Percentiles rank a stretch among this genome's conserved stretches.
phyloP scores from a whole-genome alignment of 176 grass and related monocot genomes.

The Areca catechu region DNA sequence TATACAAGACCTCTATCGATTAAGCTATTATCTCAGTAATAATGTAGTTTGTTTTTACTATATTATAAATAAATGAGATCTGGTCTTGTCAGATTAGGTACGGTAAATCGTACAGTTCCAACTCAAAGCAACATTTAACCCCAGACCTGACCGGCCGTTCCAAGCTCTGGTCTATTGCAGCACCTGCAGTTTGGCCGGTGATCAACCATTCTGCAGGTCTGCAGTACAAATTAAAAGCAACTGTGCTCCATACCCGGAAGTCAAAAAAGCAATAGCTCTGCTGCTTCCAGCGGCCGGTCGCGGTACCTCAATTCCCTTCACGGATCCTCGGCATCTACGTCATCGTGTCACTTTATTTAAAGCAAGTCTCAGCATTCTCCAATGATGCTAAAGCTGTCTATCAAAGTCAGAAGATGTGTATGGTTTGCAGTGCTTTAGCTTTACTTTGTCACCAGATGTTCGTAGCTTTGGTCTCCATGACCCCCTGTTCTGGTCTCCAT shows the following conservation, averaged over 20 bases:
- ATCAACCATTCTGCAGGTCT: too few species aligned
- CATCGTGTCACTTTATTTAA: constrained; percentile 66
- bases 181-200: too few species aligned
- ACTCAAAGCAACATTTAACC: too few species aligned
- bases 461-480: constrained; percentile 40
- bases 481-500: constrained; percentile 25
- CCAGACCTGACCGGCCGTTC: too few species aligned
- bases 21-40: too few species aligned
- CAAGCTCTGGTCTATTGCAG: too few species aligned
- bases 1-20: too few species aligned
- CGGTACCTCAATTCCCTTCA: constrained; percentile 23
- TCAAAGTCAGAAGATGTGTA: constrained; percentile 45
- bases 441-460: constrained; percentile 29
- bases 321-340: constrained; percentile 9
- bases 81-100: too few species aligned
- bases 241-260: constrained; percentile 30
- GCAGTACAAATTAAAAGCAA: constrained; percentile 4
- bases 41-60: too few species aligned
- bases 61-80: too few species aligned
- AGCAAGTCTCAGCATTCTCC: constrained; percentile 49
- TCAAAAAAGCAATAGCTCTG: constrained; percentile 23
- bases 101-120: too few species aligned
- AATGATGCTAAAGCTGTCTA: constrained; percentile 35
- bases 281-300: not conserved
- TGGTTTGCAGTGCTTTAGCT: constrained; percentile 37